Conservation (phyloP, 495 filamentous ascomycete species). For the Trypethelium eluteriae region DNA sequence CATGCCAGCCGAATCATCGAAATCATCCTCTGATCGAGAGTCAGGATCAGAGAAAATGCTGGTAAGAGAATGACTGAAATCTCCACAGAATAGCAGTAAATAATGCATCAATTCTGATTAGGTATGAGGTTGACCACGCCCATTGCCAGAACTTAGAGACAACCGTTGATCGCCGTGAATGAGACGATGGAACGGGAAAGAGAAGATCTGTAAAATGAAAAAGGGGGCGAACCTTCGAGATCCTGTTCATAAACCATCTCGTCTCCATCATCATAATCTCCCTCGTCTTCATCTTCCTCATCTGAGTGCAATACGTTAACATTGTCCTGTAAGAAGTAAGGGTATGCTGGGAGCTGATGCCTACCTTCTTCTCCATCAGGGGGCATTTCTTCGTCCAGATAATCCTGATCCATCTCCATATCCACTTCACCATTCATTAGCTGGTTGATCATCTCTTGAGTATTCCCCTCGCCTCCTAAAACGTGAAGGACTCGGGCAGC, state of each 20-base stretch:
- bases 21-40: conserved; percentile 20
- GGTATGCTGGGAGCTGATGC: not conserved
- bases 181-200: too few relatives aligned
- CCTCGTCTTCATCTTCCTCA: conserved; percentile 53
- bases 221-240: conserved; percentile 28
- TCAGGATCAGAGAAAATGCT: conserved; percentile 3
- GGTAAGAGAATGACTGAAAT: too few relatives aligned
- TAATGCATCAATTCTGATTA: too few relatives aligned
- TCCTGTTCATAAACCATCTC: conserved; percentile 36
- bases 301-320: conserved; percentile 38
- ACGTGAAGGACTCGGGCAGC: conserved; percentile 5
- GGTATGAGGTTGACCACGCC: too few relatives aligned
- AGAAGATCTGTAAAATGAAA: not conserved
- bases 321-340: conserved; percentile 19
- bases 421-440: conserved; percentile 13
- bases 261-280: conserved; percentile 48
- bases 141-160: too few relatives aligned
- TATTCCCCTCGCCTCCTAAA: not conserved
- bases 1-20: conserved; percentile 42
- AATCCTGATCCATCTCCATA: conserved; percentile 29
- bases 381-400: conserved; percentile 42
- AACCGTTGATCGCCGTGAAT: too few relatives aligned
- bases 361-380: conserved; percentile 8
- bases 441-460: conserved; percentile 9
- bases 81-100: too few relatives aligned